These are phyloP conservation scores for Geosmithia morbida DNA, from an alignment of 2,329 filamentous ascomycete genomes.

Conservation along the genomic window DNA sequence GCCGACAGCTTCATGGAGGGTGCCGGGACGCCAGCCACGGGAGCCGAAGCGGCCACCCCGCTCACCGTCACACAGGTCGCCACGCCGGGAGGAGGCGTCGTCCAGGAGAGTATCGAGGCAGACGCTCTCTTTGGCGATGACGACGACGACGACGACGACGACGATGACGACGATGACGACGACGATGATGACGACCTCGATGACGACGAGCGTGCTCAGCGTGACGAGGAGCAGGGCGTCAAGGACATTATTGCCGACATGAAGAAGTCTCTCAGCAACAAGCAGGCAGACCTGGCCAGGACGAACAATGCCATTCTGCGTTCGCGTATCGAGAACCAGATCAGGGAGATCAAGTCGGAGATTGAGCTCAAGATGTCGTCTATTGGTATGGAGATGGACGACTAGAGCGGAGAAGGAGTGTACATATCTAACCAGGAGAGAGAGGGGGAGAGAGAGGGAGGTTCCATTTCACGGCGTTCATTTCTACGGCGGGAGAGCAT, in stretches of 20 bases:
- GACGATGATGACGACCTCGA: constrained; percentile 40
- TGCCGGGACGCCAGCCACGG: constrained; percentile 26
- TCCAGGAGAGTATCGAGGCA: constrained; percentile 29
- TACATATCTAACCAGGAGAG: no score
- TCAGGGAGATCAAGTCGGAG: constrained; percentile 29
- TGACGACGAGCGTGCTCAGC: constrained; percentile 33
- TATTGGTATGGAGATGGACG: constrained; percentile 24
- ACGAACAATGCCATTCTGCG: constrained; percentile 32
- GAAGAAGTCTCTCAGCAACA: constrained; percentile 31
- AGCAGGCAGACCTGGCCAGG: constrained; percentile 27
- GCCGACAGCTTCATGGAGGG: constrained; percentile 16
- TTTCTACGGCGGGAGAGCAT: no score
- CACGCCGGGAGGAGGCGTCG: constrained; percentile 25
- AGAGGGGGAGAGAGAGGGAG: no score
- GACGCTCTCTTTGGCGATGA: constrained; percentile 18
- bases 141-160: constrained; percentile 19
- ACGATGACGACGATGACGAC: constrained; percentile 36
- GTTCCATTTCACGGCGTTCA: background rate
- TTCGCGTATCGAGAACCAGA: constrained; percentile 32
- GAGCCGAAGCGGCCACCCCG: constrained; percentile 26
- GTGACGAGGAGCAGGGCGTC: constrained; percentile 37
- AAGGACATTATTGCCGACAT: constrained; percentile 39
- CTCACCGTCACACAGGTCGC: constrained; percentile 24
- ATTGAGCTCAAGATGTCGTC: constrained; percentile 29
- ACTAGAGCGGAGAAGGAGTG: constrained; percentile 8